Base-by-base conservation (phyloP, 345 rosid species). In the Diplotaxis tenuifolia region DNA sequence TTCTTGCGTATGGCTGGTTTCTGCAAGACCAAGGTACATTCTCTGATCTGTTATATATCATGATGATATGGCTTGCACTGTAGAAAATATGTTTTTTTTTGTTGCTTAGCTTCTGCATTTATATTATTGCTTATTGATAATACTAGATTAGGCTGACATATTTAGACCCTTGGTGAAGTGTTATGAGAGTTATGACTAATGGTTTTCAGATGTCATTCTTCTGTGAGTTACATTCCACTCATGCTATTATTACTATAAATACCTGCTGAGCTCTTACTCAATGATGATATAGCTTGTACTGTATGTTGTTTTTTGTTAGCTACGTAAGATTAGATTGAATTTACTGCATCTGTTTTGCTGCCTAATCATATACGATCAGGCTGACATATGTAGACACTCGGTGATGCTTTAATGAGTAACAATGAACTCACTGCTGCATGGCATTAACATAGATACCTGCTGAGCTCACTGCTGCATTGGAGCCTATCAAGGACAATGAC, bases 401-500 rank as follows among this genome's bases (percentile, higher is more conserved):
- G n/a, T n/a, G n/a, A n/a, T n/a, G n/a, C n/a, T n/a, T n/a, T n/a
- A 40, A 63, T 36, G 15, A 40, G 36, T 42, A 55, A 28, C 2
- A 55, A 18, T 34, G 3, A 2, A 25, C 16, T 52, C 12, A 18
- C n/a, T n/a, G n/a, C n/a, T 75, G 36, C 18, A n/a, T 62, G 2
- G 20, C 61, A 18, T 53, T 73, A 21, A 67, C 83, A 40, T 72
- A 92, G 97, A 84, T 95, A 69, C 99, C 98, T 21, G 85, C 77
- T 38, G 99, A 95, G 80, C 67, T 95, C 58, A 86, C 79, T 71
- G 87, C 91, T 71, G 97, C 99, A 57, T 82, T 95, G 81, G 96
- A 95, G 79, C 91, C 99, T 76, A 95, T 95, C 73, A 87, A 89
- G 82, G 98, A 95, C 76, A 95, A 95, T 61, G 99, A 95, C n/a